These are phyloP conservation scores for Hypomontagnella monticulosa DNA, from an alignment of 495 filamentous ascomycete species.

Conservation along the genomic window DNA sequence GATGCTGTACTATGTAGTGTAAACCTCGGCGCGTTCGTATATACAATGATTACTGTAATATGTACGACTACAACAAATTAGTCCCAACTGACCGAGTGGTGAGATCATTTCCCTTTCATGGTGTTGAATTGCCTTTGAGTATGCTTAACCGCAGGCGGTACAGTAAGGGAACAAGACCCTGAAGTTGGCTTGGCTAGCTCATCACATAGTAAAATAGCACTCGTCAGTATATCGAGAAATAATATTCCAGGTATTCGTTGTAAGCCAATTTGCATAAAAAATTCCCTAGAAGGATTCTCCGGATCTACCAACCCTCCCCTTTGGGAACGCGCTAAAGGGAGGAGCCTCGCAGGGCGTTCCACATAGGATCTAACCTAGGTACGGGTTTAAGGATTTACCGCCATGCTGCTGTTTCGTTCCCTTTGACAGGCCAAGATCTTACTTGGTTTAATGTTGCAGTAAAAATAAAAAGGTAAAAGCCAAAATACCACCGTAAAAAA, in stretches of 20 bases:
- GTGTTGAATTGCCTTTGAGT: not conserved
- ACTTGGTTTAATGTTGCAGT: conserved; percentile 4
- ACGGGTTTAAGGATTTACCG: conserved; percentile 25
- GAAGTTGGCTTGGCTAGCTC: conserved; percentile 6
- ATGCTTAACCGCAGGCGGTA: not conserved
- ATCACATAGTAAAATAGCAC: not conserved
- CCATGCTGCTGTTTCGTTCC: conserved; percentile 22
- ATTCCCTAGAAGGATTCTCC: conserved; percentile 15
- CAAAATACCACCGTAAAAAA: conserved; percentile 1
- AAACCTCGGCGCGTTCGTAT: conserved; percentile 1
- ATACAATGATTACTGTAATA: conserved; percentile 25
- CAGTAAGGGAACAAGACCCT: conserved; percentile 12
- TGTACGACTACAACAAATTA: conserved; percentile 14
- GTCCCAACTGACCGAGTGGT: conserved; percentile 6
- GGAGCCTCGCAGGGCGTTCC: conserved; percentile 26
- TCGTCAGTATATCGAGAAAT: conserved; percentile 2
- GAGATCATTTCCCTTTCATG: conserved; percentile 26
- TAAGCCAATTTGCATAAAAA: conserved; percentile 19
- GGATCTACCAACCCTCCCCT: conserved; percentile 37
- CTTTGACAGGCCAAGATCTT: conserved; percentile 16
- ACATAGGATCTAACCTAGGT: conserved; percentile 25
- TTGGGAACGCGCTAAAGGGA: conserved; percentile 24
- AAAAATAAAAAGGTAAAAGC: conserved; percentile 4
- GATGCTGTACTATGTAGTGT: not conserved
- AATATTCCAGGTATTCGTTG: not conserved